Percentiles rank a stretch among this genome's conserved stretches.
Evolutionary conservation across 2,329 filamentous ascomycete genomes (phyloP).

Genomic region (Trichophyton schoenleinii): DNA sequence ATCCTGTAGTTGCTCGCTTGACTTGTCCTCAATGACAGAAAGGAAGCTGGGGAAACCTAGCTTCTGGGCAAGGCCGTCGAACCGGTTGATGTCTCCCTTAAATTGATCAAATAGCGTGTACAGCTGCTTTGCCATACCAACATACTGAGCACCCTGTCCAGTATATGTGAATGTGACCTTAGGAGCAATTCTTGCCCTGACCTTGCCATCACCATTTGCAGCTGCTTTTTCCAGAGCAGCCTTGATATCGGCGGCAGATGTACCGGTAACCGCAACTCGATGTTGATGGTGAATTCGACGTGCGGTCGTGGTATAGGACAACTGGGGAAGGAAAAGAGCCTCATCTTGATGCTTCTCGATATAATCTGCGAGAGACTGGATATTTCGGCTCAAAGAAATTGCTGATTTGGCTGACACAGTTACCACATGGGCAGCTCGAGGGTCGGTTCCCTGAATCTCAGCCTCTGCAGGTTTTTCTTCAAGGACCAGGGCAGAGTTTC

Average conservation of each 20-base stretch:
- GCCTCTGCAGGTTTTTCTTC: constrained; percentile 1
- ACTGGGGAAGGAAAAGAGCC: constrained; percentile 34
- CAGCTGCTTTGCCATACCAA: constrained; percentile 5
- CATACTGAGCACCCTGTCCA: constrained; percentile 14
- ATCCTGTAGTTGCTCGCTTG: neutral
- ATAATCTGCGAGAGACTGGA: constrained; percentile 33
- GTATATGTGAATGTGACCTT: constrained; percentile 11
- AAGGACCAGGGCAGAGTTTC: neutral
- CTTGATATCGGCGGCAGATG: neutral
- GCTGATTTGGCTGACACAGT: constrained; percentile 35
- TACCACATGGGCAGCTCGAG: constrained; percentile 42
- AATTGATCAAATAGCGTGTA: neutral
- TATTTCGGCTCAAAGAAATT: constrained; percentile 31
- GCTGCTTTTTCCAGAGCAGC: neutral
- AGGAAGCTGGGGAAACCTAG: neutral
- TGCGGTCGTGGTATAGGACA: constrained; percentile 54
- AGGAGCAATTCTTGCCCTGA: neutral
- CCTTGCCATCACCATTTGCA: neutral
- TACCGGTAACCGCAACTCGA: neutral
- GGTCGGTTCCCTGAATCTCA: constrained; percentile 11
- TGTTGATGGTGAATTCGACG: constrained; percentile 35
- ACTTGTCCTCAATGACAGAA: neutral
- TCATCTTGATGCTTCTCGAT: constrained; percentile 35
- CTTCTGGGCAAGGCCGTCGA: neutral
- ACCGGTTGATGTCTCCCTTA: neutral